Conservation (phyloP, 192 early-diverging fungal genomes). For the Neocallimastix lanati region DNA sequence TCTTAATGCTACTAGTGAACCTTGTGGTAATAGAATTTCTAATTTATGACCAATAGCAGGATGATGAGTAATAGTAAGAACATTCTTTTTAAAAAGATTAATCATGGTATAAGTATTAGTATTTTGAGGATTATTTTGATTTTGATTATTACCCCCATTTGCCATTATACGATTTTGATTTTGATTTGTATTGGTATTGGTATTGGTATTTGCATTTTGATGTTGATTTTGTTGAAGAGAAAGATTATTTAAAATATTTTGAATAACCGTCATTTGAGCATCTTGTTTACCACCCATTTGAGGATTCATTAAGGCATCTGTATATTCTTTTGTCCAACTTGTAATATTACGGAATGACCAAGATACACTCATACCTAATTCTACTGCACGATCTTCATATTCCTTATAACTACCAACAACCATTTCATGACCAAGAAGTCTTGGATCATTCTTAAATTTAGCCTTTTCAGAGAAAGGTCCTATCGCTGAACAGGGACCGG, state of each 20-base stretch:
- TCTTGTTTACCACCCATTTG: neutral
- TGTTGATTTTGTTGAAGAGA: no score
- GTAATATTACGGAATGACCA: constrained; percentile 8
- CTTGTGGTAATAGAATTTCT: constrained; percentile 3
- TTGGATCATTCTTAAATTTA: neutral
- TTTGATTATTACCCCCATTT: neutral
- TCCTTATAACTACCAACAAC: constrained; percentile 22
- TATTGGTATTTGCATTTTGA: no score
- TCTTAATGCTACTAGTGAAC: constrained; percentile 9
- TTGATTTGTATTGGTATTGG: no score
- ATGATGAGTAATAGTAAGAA: neutral
- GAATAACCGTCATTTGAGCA: neutral
- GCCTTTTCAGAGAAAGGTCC: neutral
- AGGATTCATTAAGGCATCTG: neutral
- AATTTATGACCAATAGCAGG: neutral
- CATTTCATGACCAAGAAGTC: constrained; percentile 22
- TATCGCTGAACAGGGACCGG: neutral
- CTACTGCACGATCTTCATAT: constrained; percentile 22
- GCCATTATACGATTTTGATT: neutral
- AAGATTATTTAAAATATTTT: neutral
- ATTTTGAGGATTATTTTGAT: neutral
- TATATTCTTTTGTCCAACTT: neutral
- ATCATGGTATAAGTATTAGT: neutral
- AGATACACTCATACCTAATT: constrained; percentile 7
- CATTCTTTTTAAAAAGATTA: neutral